Evolutionary conservation across 2,329 filamentous ascomycete genomes (phyloP).

Genomic region (Colletotrichum siamense): DNA sequence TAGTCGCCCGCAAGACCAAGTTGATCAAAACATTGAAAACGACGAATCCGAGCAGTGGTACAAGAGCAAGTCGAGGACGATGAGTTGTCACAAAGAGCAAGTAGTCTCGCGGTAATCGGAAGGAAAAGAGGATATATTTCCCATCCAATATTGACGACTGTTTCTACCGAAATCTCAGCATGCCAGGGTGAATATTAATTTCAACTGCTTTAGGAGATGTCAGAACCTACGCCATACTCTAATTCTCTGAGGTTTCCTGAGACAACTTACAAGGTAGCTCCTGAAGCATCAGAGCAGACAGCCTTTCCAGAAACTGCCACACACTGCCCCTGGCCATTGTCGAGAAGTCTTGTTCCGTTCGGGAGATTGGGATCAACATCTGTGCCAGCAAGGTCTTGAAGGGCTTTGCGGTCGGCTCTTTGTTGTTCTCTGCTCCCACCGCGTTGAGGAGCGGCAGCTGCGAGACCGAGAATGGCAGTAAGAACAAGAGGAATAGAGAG

Average conservation of each 20-base stretch:
- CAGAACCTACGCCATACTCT: not conserved
- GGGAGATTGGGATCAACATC: conserved; percentile 7
- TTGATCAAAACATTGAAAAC: not conserved
- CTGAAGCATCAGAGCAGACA: not conserved
- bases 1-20: not conserved
- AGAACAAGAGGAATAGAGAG: not conserved
- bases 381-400: conserved; percentile 5
- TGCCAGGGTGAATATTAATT: not conserved
- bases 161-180: not conserved
- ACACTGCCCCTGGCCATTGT: conserved; percentile 3
- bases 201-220: not conserved
- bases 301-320: conserved; percentile 5
- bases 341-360: conserved; percentile 1
- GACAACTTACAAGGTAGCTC: not conserved
- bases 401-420: not conserved
- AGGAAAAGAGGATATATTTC: not conserved
- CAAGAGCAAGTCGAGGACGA: not conserved
- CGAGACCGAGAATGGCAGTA: not conserved
- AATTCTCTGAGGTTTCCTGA: not conserved
- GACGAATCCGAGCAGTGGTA: not conserved
- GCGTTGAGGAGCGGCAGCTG: not conserved
- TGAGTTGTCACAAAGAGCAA: not conserved
- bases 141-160: not conserved
- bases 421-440: conserved; percentile 1
- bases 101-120: not conserved